These are phyloP conservation scores for Diaporthe sp. DNA, from an alignment of 2,329 filamentous ascomycete genomes.

Conservation along the genomic window DNA sequence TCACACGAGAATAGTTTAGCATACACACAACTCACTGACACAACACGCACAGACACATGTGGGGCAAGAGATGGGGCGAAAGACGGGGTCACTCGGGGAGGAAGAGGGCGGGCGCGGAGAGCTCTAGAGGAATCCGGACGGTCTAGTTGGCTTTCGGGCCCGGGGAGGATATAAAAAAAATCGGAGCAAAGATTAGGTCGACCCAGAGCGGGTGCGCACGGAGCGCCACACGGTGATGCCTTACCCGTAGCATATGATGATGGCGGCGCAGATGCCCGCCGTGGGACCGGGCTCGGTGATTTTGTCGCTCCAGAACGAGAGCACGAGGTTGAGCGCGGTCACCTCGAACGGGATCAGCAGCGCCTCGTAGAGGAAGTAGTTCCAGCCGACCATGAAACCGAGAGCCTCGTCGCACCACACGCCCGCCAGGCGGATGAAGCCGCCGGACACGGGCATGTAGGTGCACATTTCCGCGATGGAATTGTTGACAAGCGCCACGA, in stretches of 20 bases:
- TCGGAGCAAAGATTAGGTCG: background rate
- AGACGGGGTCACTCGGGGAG: constrained; percentile 20
- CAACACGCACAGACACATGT: background rate
- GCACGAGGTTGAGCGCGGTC: constrained; percentile 51
- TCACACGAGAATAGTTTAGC: constrained; percentile 39
- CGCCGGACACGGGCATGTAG: constrained; percentile 71
- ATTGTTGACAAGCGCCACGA: constrained; percentile 73
- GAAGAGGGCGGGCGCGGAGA: constrained; percentile 5
- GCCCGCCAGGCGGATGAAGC: constrained; percentile 72
- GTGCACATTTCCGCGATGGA: constrained; percentile 73
- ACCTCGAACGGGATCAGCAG: constrained; percentile 55
- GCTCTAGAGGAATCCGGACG: constrained; percentile 19
- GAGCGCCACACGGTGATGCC: constrained; percentile 38
- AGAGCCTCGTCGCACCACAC: constrained; percentile 73
- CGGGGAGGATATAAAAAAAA: background rate
- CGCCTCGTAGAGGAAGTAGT: constrained; percentile 55
- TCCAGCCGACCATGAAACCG: constrained; percentile 65
- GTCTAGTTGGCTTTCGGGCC: constrained; percentile 20
- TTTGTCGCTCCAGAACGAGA: constrained; percentile 58
- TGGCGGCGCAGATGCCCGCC: constrained; percentile 66
- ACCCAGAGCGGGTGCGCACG: background rate
- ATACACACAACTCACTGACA: constrained; percentile 7
- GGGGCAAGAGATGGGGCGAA: constrained; percentile 1
- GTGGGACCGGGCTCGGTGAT: constrained; percentile 45
- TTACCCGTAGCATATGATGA: constrained; percentile 68